Conservation (phyloP, 805 yeast genomes). For the Kodamaea sagamina region DNA sequence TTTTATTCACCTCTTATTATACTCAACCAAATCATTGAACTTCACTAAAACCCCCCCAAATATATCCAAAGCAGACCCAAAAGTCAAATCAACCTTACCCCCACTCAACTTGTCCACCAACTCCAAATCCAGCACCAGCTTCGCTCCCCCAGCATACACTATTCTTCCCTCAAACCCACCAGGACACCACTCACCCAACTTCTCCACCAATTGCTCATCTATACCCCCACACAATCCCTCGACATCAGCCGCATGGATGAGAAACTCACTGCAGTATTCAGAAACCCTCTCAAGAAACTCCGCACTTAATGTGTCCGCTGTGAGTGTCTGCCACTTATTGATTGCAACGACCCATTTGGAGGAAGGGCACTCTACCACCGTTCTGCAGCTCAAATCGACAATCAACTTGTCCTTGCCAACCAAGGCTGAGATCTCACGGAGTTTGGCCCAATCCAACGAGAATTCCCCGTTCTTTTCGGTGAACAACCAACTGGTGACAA, state of each 20-base stretch:
- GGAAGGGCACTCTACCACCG: conserved; percentile 25
- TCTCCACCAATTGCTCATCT: conserved; percentile 72
- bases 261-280: conserved; percentile 76
- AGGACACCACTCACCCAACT: conserved; percentile 77
- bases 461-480: conserved; percentile 46
- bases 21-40: conserved; percentile 65
- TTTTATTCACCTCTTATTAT: not conserved
- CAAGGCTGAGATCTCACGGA: conserved; percentile 47
- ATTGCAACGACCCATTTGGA: conserved; percentile 90
- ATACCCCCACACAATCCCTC: conserved; percentile 96
- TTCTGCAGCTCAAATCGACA: conserved; percentile 85
- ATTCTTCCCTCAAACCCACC: conserved; percentile 58
- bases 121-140: conserved; percentile 64
- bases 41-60: conserved; percentile 87
- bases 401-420: conserved; percentile 74
- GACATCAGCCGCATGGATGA: conserved; percentile 97
- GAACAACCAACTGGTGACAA: conserved; percentile 90
- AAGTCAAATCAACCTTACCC: conserved; percentile 89
- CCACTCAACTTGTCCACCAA: conserved; percentile 66
- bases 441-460: conserved; percentile 48
- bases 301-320: conserved; percentile 57
- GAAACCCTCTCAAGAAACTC: conserved; percentile 57
- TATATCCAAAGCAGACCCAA: conserved; percentile 89
- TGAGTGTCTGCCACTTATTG: conserved; percentile 94
- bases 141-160: conserved; percentile 98